A percentile compares a stretch with the other conserved stretches of the same genome.
These are phyloP conservation scores for Podaxis sp. DNA, from an alignment of 768 basidiomycete genomes.

Conservation along the genomic window DNA sequence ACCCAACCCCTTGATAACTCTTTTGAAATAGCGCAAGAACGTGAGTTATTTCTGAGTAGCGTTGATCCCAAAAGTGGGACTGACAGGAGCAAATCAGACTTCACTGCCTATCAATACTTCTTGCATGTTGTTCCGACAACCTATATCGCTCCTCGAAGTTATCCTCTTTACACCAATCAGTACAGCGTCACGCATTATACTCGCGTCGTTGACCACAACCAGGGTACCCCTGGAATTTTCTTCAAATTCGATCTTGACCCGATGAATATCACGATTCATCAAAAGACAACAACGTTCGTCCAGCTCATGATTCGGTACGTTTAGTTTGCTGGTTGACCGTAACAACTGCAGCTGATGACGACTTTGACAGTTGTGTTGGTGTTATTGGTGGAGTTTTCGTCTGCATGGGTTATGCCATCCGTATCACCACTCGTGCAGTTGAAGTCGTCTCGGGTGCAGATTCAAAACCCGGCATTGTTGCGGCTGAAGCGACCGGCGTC, in stretches of 20 bases:
- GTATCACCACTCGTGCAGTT: conserved; percentile 62
- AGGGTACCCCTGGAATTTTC: conserved; percentile 91
- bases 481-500: conserved; percentile 63
- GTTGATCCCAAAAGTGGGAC: not conserved
- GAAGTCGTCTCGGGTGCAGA: conserved; percentile 62
- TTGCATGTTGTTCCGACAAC: conserved; percentile 94
- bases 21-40: conserved; percentile 68
- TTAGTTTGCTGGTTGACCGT: conserved; percentile 31
- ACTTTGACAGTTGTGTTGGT: conserved; percentile 59
- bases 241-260: conserved; percentile 99
- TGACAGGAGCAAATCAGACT: conserved; percentile 46
- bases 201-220: conserved; percentile 69
- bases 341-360: conserved; percentile 19
- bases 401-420: conserved; percentile 76
- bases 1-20: conserved; percentile 92
- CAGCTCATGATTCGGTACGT: conserved; percentile 68
- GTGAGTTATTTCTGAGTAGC: conserved; percentile 40
- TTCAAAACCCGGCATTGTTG: conserved; percentile 50
- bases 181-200: conserved; percentile 96
- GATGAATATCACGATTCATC: conserved; percentile 78
- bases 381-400: conserved; percentile 92
- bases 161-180: conserved; percentile 73
- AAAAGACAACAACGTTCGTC: conserved; percentile 80
- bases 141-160: conserved; percentile 74
- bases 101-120: conserved; percentile 93